Base-by-base conservation (phyloP, 768 basidiomycete genomes). In the Nidula microcarpa region DNA sequence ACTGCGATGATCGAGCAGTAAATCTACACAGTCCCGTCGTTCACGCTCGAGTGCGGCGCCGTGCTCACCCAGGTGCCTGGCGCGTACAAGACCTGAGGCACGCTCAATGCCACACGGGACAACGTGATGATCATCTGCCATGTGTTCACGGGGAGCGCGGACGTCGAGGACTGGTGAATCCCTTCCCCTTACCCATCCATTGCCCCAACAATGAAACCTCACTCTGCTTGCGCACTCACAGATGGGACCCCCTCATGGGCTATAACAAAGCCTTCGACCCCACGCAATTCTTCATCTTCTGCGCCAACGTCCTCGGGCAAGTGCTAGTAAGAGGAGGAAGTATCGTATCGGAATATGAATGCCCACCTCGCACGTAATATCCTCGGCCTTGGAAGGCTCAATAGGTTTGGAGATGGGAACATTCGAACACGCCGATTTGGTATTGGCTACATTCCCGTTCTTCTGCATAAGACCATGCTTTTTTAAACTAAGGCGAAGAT, bases 91-190 rank as follows among this genome's bases (percentile, higher is more conserved):
- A 97, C 95, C 0, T 98, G 96, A 96, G 97, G 96, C 0, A 78
- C 73, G 51, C 77, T 98, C 33, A 97, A 96, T 68, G 75, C 79
- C 36, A 61, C 71, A 0, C 78, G 66, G 57, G 88, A 96, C 64
- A 98, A 99, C 72, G 94, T 88, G 54, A 93, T 99, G 93, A 79
- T 99, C 60, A 95, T 99, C 53, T 98, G 96, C 64, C 97, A 99
- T 72, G 96, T 96, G 0, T 87, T 99, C 58, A 98, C 97, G 0
- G 96, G 97, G 6, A 94, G 92, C 61, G 89, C 94, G 23, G 97
- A 98, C 65, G 95, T 98, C 13, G 91, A 96, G 65, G 97, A 99
- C 69, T 99, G 96, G 96, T 96, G 64, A 64, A 89, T 78, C 43
- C 46, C 47, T 50, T 35, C 35, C 44, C 6, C 6, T 32, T 7